Percentiles rank a stretch among this genome's conserved stretches.
Conservation (phyloP, 2,329 filamentous ascomycete genomes). For the Fusarium mexicanum region DNA sequence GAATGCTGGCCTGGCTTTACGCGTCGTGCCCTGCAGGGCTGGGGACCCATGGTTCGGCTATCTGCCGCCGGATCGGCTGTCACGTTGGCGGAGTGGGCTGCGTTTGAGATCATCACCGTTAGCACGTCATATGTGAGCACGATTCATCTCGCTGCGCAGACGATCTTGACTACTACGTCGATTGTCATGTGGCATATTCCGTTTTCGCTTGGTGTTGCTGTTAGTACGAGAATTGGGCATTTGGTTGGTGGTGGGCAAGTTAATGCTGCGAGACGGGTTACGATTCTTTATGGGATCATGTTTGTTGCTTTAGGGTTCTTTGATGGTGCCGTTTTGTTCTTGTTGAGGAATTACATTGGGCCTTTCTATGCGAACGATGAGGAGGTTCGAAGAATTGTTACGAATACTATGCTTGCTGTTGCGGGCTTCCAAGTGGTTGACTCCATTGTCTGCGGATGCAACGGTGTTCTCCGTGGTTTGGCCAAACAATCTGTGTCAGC, state of each 20-base stretch:
- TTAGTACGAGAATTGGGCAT: conserved; percentile 24
- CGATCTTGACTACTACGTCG: conserved; percentile 53
- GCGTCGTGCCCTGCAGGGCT: conserved; percentile 48
- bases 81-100: conserved; percentile 55
- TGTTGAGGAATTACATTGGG: background rate
- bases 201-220: conserved; percentile 53
- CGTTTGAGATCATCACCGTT: conserved; percentile 56
- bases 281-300: conserved; percentile 17
- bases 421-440: conserved; percentile 20
- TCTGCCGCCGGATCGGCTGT: conserved; percentile 53
- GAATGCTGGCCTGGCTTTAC: conserved; percentile 53
- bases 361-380: conserved; percentile 20
- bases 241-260: conserved; percentile 25
- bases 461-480: conserved; percentile 21
- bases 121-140: conserved; percentile 57
- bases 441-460: conserved; percentile 22
- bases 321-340: conserved; percentile 12
- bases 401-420: conserved; percentile 5
- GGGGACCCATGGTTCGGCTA: conserved; percentile 53
- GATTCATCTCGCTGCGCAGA: conserved; percentile 54
- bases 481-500: conserved; percentile 24
- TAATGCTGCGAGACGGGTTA: background rate
- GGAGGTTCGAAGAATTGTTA: conserved; percentile 4
- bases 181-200: conserved; percentile 56
- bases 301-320: conserved; percentile 14